A percentile compares a stretch with the other conserved stretches of the same genome.
Evolutionary conservation across 2,329 filamentous ascomycete genomes (phyloP).

Genomic region (Thelonectria blattea): DNA sequence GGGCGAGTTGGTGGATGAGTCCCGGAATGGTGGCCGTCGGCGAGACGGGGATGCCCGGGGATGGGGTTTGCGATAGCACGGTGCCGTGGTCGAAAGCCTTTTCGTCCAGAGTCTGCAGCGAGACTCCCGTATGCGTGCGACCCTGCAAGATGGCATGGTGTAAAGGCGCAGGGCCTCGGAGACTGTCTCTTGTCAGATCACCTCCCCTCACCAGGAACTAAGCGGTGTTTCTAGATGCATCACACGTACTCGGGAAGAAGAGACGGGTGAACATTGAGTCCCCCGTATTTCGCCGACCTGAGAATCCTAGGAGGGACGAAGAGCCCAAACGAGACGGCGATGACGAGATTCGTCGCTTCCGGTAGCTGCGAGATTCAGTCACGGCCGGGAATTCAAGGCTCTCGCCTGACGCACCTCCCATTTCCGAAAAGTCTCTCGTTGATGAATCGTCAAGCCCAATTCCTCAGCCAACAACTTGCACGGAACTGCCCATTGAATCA

Average conservation of each 20-base stretch:
- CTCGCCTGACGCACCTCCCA: conserved; percentile 68
- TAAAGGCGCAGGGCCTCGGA: conserved; percentile 85
- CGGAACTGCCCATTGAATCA: conserved; percentile 63
- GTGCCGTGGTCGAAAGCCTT: conserved; percentile 78
- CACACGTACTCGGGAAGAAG: conserved; percentile 75
- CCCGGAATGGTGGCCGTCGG: conserved; percentile 50
- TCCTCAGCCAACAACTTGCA: conserved; percentile 69
- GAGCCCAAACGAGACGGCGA: conserved; percentile 94
- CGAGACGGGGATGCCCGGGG: conserved; percentile 61
- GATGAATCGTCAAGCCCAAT: conserved; percentile 71
- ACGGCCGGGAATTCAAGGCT: not conserved
- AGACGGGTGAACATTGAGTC: conserved; percentile 92
- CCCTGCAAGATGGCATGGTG: conserved; percentile 78
- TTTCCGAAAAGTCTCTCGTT: conserved; percentile 79
- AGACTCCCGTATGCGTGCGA: conserved; percentile 71
- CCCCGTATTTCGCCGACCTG: conserved; percentile 74
- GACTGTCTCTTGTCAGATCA: conserved; percentile 52
- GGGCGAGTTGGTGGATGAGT: conserved; percentile 58
- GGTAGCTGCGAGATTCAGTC: conserved; percentile 56
- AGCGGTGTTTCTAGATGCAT: no score
- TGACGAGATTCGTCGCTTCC: conserved; percentile 72
- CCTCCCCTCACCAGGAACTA: not conserved
- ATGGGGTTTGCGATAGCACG: conserved; percentile 73
- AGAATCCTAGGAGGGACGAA: conserved; percentile 83
- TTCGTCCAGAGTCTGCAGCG: conserved; percentile 85